Percentiles rank a stretch among this genome's conserved stretches.
phyloP scores from a whole-genome alignment of 148 eudicot genomes.

The Rhododendron simsii region DNA sequence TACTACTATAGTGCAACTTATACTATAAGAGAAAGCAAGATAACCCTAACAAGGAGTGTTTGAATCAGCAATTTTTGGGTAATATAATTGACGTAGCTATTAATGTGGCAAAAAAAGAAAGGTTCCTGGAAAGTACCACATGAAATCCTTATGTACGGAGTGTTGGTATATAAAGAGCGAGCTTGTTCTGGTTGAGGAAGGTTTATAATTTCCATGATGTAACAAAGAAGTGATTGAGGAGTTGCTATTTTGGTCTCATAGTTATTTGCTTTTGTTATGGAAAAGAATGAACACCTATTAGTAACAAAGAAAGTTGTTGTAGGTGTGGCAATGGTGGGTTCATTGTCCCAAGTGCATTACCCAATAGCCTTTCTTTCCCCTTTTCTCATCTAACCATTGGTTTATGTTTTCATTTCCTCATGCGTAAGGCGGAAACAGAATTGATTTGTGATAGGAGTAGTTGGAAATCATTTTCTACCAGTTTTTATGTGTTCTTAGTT shows the following conservation, averaged over 20 bases:
- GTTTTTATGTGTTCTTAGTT: not conserved
- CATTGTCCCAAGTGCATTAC: not conserved
- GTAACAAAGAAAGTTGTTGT: not conserved
- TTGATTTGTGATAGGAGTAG: not conserved
- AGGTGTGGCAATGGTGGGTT: not conserved
- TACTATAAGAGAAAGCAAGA: not conserved
- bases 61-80: not conserved
- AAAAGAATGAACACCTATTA: not conserved
- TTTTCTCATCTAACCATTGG: too few relatives aligned
- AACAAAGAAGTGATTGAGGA: not conserved
- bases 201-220: not conserved
- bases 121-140: not conserved
- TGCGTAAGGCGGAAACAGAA: not conserved
- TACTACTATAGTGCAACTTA: not conserved
- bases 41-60: not conserved
- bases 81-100: not conserved
- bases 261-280: not conserved
- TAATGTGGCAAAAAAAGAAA: not conserved
- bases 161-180: not conserved
- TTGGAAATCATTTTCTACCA: not conserved
- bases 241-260: not conserved
- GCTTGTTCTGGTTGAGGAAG: not conserved
- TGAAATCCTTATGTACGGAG: not conserved
- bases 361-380: not conserved
- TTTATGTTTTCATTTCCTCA: not conserved